Evolutionary conservation across 1,284 basidiomycete species (phyloP).

Genomic region (Marasmius tenuissimus): DNA sequence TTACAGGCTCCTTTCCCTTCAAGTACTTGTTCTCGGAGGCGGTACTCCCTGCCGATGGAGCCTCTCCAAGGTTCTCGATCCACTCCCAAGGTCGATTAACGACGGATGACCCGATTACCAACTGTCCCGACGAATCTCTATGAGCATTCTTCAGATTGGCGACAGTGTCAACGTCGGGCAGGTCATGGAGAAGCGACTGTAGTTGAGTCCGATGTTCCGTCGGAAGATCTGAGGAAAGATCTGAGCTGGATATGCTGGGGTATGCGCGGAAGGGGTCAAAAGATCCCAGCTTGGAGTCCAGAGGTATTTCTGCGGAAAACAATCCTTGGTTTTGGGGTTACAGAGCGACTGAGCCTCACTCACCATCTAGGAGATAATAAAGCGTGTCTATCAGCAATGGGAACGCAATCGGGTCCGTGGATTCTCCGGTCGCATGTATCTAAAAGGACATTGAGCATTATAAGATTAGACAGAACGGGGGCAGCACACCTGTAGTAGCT

Average conservation of each 20-base stretch:
- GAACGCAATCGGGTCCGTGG: constrained; percentile 56
- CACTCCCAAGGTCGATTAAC: constrained; percentile 82
- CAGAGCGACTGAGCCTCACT: constrained; percentile 14
- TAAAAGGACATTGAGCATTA: constrained; percentile 23
- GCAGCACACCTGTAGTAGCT: constrained; percentile 55
- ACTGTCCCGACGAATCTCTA: constrained; percentile 49
- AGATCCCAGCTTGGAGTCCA: constrained; percentile 49
- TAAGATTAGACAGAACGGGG: background rate
- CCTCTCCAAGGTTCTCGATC: constrained; percentile 75
- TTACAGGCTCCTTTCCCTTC: constrained; percentile 39
- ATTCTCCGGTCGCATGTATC: constrained; percentile 51
- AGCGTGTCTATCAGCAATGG: constrained; percentile 72
- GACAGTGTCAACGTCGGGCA: constrained; percentile 51
- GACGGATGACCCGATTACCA: constrained; percentile 52
- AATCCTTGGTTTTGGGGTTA: background rate
- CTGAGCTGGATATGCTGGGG: constrained; percentile 48
- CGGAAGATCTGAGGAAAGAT: constrained; percentile 58
- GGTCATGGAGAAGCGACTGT: constrained; percentile 52
- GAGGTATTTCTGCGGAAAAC: constrained; percentile 53
- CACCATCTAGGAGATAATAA: constrained; percentile 73
- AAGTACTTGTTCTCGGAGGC: constrained; percentile 34
- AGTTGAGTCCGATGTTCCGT: constrained; percentile 55
- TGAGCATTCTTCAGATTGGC: constrained; percentile 57
- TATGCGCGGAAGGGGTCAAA: constrained; percentile 67
- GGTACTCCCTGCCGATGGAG: constrained; percentile 39